Evolutionary conservation across 2,329 filamentous ascomycete species (phyloP).

Genomic region (Aaosphaeria pasadenensis): DNA sequence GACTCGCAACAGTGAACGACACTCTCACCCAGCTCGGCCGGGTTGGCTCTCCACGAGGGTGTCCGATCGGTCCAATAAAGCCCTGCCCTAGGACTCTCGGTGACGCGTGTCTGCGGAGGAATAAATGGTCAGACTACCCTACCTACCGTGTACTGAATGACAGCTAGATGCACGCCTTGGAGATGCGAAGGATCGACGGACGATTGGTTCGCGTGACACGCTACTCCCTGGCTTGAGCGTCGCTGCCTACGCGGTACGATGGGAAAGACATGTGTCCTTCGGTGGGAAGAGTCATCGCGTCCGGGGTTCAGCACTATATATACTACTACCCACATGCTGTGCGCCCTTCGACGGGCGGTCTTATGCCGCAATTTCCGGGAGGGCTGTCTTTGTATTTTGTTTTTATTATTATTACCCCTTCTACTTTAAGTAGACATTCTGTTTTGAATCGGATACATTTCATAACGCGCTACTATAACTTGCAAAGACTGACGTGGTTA

Average conservation of each 20-base stretch:
- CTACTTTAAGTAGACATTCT: no score
- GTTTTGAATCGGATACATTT: no score
- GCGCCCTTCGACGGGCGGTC: slow-evolving; percentile 21
- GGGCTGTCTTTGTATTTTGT: slow-evolving; percentile 1
- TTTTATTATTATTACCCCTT: no score
- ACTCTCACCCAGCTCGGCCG: slow-evolving; percentile 16
- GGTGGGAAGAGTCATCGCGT: slow-evolving; percentile 30
- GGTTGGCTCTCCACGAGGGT: slow-evolving; percentile 10
- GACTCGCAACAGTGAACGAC: slow-evolving; percentile 38
- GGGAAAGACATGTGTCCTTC: slow-evolving; percentile 16
- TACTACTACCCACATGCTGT: slow-evolving; percentile 9
- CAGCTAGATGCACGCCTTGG: slow-evolving; percentile 36
- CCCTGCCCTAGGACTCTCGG: slow-evolving; percentile 38
- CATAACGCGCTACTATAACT: no score
- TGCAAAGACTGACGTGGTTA: no score
- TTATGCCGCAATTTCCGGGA: slow-evolving; percentile 16
- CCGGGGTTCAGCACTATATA: slow-evolving; percentile 8
- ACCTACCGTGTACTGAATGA: slow-evolving; percentile 2
- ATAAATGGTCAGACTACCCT: slow-evolving; percentile 6
- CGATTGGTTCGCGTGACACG: slow-evolving; percentile 18
- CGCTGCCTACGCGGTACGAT: slow-evolving; percentile 24
- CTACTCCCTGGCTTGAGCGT: slow-evolving; percentile 31
- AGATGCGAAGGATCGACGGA: slow-evolving; percentile 15
- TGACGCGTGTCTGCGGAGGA: slow-evolving; percentile 21
- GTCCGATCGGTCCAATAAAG: slow-evolving; percentile 34